Base-by-base conservation (phyloP, 2,329 filamentous ascomycete species). In the Aspergillus calidoustus region DNA sequence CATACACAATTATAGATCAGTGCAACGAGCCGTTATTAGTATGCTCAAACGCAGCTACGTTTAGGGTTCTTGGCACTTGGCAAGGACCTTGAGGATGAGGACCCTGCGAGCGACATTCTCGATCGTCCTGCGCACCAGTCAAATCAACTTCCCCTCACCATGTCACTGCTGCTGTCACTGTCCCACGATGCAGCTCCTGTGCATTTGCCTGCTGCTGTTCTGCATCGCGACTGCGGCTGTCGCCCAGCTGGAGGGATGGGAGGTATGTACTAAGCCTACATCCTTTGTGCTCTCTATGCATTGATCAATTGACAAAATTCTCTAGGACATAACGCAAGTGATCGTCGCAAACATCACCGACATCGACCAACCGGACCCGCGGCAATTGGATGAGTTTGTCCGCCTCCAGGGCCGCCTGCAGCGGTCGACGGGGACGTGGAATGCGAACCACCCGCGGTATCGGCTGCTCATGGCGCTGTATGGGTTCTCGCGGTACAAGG, bases 381-480 rank as follows among this genome's bases (percentile, higher is more conserved):
- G 57, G 2, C 54, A 62, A 6, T 31, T 61, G n/a, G 58, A 63
- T 23, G 62, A 68, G 19, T 64, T 66, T 48, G 1, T 59, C 0
- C 64, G 61, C 11, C 64, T 73, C 2, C 59, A 70, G 5, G 30
- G 61, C 7, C 63, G 63, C 4, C 57, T 73, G 7, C 43, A 64
- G 22, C 60, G 65, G 15, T 61, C 54, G 1, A 64, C 44, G 6
- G 58, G 64, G 4, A 66, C 61, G 43, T 67, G 62, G 64, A 61
- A 69, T 48, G 44, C 54, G n/a, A 63, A 65, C 5, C 71, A 73
- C 47, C 66, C 71, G 22, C 66, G 71, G 22, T 60, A 73, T 43
- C 59, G 71, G n/a, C 58, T 74, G 5, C 62, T 74, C 17, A 66
- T 69, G 19, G 70, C 71, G 1, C 53, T 73, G 19, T 64, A 71